Evolutionary conservation across 352 stramenopile species (phyloP).

Genomic region (Pilasporangium apinafurcum): DNA sequence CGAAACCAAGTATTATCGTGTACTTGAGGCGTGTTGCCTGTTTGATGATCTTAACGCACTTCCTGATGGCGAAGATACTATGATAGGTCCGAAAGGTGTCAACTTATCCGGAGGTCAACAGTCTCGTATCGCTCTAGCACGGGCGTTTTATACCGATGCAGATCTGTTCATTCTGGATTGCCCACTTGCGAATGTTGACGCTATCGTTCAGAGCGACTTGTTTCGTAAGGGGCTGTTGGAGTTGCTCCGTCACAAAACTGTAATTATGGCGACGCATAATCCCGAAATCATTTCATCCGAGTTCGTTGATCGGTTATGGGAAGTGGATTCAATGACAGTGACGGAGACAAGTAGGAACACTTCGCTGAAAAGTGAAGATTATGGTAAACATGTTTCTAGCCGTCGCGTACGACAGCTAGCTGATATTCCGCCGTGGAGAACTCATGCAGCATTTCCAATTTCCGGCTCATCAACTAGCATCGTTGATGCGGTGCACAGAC

Average conservation of each 20-base stretch:
- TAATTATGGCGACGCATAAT: slow-evolving; percentile 90
- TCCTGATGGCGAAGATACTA: slow-evolving; percentile 20
- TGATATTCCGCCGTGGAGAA: slow-evolving; percentile 23
- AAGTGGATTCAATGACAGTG: slow-evolving; percentile 14
- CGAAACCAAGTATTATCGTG: slow-evolving; percentile 27
- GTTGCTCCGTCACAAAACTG: slow-evolving; percentile 27
- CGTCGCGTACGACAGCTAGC: slow-evolving; percentile 13
- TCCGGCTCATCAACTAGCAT: too few relatives aligned
- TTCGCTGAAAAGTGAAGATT: neutral
- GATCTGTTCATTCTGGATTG: slow-evolving; percentile 31
- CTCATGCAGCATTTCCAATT: neutral
- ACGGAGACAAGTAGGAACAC: slow-evolving; percentile 12
- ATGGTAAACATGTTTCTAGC: neutral
- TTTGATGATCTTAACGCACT: slow-evolving; percentile 34
- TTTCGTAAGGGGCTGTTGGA: slow-evolving; percentile 35
- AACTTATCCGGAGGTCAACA: slow-evolving; percentile 25
- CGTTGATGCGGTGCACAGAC: too few relatives aligned
- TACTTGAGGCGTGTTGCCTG: slow-evolving; percentile 42
- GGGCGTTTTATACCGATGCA: slow-evolving; percentile 28
- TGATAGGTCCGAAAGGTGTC: slow-evolving; percentile 13
- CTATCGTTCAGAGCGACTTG: slow-evolving; percentile 35
- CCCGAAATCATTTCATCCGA: slow-evolving; percentile 52
- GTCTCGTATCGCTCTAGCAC: slow-evolving; percentile 23
- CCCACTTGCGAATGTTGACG: slow-evolving; percentile 19
- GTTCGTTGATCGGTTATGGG: slow-evolving; percentile 26